A percentile compares a stretch with the other conserved stretches of the same genome.
Conservation (phyloP, 495 filamentous ascomycete species). For the Penicilliopsis zonata region DNA sequence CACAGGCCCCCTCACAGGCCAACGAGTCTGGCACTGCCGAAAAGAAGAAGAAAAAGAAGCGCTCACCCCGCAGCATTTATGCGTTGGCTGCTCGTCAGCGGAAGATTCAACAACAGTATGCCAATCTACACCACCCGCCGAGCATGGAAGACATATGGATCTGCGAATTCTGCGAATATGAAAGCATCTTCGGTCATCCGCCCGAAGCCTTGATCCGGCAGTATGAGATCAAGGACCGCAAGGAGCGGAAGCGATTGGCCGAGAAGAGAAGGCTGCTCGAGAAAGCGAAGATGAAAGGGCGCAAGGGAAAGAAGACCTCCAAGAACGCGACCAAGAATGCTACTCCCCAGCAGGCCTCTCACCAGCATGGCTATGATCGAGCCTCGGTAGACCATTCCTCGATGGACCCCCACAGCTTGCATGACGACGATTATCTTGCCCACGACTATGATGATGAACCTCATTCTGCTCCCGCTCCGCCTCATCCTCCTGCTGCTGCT, state of each 20-base stretch:
- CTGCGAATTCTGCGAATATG: constrained; percentile 87
- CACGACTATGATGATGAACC: constrained; percentile 45
- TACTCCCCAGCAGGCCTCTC: constrained; percentile 16
- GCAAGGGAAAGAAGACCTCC: constrained; percentile 64
- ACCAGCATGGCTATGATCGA: constrained; percentile 36
- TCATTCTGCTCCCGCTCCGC: constrained; percentile 16
- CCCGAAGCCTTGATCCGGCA: constrained; percentile 78
- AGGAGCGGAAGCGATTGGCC: constrained; percentile 65
- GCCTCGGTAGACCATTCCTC: constrained; percentile 32
- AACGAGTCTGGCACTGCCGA: constrained; percentile 26
- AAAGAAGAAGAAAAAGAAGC: constrained; percentile 48
- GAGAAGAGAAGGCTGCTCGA: constrained; percentile 79
- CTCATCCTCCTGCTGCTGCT: constrained; percentile 13
- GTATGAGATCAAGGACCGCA: constrained; percentile 89
- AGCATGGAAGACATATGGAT: constrained; percentile 76
- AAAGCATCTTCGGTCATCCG: constrained; percentile 71
- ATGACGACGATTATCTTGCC: constrained; percentile 41
- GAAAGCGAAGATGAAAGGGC: constrained; percentile 89
- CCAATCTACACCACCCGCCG: constrained; percentile 66
- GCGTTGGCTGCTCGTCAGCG: constrained; percentile 53
- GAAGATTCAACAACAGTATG: constrained; percentile 55
- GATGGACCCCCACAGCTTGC: constrained; percentile 28
- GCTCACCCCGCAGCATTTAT: constrained; percentile 45
- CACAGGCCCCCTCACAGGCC: constrained; percentile 21
- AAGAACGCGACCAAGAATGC: constrained; percentile 52